These are phyloP conservation scores for Chalciporus pseudorubinellus DNA, from an alignment of 768 basidiomycete species.

Conservation along the genomic window DNA sequence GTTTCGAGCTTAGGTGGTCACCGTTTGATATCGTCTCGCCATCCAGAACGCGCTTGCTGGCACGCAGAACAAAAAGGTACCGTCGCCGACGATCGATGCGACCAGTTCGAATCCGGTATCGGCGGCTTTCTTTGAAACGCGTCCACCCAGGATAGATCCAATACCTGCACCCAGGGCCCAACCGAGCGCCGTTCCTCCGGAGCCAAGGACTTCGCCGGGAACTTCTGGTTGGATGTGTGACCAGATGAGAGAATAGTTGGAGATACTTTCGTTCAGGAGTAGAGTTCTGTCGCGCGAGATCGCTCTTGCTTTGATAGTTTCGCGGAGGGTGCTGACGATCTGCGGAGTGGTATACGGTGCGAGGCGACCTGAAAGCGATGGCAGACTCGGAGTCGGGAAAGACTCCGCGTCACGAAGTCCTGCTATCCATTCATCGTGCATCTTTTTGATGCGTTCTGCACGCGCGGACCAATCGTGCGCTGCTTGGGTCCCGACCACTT, in stretches of 20 bases:
- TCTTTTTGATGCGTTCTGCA: slow-evolving; percentile 15
- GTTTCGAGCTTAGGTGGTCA: slow-evolving; percentile 26
- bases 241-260: slow-evolving; percentile 55
- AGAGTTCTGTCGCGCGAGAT: slow-evolving; percentile 42
- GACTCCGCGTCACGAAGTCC: slow-evolving; percentile 34
- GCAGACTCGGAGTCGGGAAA: slow-evolving; percentile 11
- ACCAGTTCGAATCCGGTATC: slow-evolving; percentile 48
- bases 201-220: slow-evolving; percentile 50
- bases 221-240: slow-evolving; percentile 51
- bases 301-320: slow-evolving; percentile 32
- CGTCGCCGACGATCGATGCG: slow-evolving; percentile 64
- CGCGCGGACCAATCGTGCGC: slow-evolving; percentile 13
- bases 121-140: slow-evolving; percentile 18
- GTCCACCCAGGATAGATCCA: slow-evolving; percentile 51
- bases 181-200: slow-evolving; percentile 66
- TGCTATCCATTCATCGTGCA: slow-evolving; percentile 28
- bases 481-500: slow-evolving; percentile 11
- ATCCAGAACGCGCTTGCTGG: slow-evolving; percentile 73
- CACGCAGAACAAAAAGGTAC: slow-evolving; percentile 63
- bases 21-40: slow-evolving; percentile 64
- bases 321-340: slow-evolving; percentile 48
- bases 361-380: slow-evolving; percentile 15
- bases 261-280: slow-evolving; percentile 63
- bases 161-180: slow-evolving; percentile 67
- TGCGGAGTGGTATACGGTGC: slow-evolving; percentile 42